These are phyloP conservation scores for Plasmodium relictum DNA, from an alignment of 169 alveolate species.

Conservation along the genomic window DNA sequence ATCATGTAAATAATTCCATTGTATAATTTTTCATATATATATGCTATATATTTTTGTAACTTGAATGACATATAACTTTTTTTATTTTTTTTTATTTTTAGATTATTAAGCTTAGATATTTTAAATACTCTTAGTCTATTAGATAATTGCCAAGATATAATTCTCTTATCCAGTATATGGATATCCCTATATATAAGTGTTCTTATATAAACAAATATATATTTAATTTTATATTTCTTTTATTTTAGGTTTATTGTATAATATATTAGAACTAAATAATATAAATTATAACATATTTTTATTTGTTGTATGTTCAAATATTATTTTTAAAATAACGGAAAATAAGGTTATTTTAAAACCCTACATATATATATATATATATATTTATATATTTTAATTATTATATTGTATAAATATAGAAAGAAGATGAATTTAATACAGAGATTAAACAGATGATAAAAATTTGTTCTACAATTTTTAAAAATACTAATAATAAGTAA, in stretches of 20 bases:
- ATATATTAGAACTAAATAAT: conserved; percentile 53
- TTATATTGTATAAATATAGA: conserved; percentile 7
- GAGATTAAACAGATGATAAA: conserved; percentile 15
- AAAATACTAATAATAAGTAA: conserved; percentile 58
- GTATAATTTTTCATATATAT: neutral
- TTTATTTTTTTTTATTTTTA: neutral
- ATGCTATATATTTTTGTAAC: neutral
- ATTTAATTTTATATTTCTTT: conserved; percentile 9
- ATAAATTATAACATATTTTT: conserved; percentile 32
- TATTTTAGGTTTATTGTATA: conserved; percentile 42
- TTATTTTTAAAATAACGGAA: conserved; percentile 18
- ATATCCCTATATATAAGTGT: neutral
- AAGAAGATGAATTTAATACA: conserved; percentile 6
- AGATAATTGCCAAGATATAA: conserved; percentile 27
- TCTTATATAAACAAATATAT: neutral
- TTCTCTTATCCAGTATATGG: conserved; percentile 31
- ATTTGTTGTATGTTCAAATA: conserved; percentile 48
- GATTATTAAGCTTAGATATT: conserved; percentile 28
- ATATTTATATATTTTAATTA: neutral
- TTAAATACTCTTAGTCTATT: conserved; percentile 41
- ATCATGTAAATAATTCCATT: conserved; percentile 26
- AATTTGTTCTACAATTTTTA: conserved; percentile 33
- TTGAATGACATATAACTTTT: neutral
- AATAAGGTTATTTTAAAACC: conserved; percentile 13
- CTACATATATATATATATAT: neutral